Evolutionary conservation across 208 protist genomes (phyloP).

Genomic region (Leishmania braziliensis): DNA sequence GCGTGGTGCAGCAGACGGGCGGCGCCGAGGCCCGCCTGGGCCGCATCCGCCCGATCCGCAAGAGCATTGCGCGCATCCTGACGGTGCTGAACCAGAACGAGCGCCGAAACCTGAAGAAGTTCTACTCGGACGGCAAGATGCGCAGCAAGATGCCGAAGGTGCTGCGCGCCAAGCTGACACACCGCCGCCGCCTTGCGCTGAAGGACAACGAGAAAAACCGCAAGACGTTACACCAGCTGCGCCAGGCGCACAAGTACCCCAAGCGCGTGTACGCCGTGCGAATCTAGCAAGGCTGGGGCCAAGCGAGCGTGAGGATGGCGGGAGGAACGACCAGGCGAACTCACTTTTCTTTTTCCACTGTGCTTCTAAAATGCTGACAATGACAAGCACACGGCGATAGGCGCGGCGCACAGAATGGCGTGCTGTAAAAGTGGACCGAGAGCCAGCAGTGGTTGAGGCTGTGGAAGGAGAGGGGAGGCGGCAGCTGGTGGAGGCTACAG

Average conservation of each 20-base stretch:
- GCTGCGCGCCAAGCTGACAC: constrained; percentile 87
- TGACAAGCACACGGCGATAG: not conserved
- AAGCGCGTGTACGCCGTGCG: constrained; percentile 90
- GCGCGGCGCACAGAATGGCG: not conserved
- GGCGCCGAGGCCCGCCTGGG: constrained; percentile 90
- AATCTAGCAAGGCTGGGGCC: constrained; percentile 49
- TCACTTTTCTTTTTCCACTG: not conserved
- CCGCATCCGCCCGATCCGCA: constrained; percentile 97
- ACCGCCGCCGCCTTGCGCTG: constrained; percentile 86
- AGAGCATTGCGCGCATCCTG: constrained; percentile 96
- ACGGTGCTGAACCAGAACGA: constrained; percentile 98
- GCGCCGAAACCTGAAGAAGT: constrained; percentile 90
- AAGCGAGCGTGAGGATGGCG: not conserved
- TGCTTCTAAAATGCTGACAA: too few species aligned
- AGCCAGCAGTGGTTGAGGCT: too few species aligned
- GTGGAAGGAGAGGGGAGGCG: not conserved
- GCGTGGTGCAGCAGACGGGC: constrained; percentile 95
- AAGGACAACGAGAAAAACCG: constrained; percentile 89
- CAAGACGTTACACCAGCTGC: constrained; percentile 85
- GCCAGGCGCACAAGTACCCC: constrained; percentile 80
- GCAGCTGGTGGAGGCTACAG: not conserved
- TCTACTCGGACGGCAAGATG: constrained; percentile 94
- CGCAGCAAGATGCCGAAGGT: constrained; percentile 74
- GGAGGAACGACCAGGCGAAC: not conserved
- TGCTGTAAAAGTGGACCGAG: not conserved